A percentile compares a stretch with the other conserved stretches of the same genome.
These are phyloP conservation scores for Diplodia corticola DNA, from an alignment of 2,329 filamentous ascomycete genomes.

Conservation along the genomic window DNA sequence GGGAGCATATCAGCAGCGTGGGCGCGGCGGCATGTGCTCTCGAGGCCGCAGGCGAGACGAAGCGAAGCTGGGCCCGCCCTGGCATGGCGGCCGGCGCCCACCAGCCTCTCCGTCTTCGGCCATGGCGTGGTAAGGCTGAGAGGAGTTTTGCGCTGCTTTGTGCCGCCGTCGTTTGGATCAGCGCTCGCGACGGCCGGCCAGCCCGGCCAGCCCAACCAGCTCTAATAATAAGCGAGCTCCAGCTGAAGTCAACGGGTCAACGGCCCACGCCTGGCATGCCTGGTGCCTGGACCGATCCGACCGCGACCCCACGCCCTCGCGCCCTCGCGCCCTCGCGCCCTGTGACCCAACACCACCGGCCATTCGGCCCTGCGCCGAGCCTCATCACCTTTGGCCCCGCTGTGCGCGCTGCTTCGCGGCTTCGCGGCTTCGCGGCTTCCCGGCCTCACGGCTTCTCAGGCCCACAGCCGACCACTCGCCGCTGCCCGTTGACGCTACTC, in stretches of 20 bases:
- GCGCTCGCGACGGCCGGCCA: background rate
- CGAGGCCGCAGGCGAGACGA: conserved; percentile 2
- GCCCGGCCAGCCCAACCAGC: background rate
- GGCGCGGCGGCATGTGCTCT: background rate
- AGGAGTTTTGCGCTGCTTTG: background rate
- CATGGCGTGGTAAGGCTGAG: conserved; percentile 20
- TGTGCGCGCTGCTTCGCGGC: too few relatives aligned
- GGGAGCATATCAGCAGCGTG: background rate
- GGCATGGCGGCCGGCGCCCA: background rate
- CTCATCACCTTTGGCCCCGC: too few relatives aligned
- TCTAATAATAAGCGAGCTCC: background rate
- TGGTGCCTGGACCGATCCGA: too few relatives aligned
- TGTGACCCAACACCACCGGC: too few relatives aligned
- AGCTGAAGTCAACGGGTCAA: background rate
- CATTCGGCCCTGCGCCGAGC: too few relatives aligned
- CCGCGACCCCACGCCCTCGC: too few relatives aligned
- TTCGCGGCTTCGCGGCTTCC: too few relatives aligned
- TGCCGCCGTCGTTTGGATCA: background rate
- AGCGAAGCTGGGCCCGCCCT: background rate
- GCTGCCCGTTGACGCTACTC: too few relatives aligned
- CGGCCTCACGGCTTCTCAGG: too few relatives aligned
- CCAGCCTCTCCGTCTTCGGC: conserved; percentile 17
- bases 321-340: too few relatives aligned
- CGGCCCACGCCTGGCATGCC: background rate
- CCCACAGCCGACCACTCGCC: too few relatives aligned